A percentile compares a stretch with the other conserved stretches of the same genome.
Conservation (phyloP, 192 early-diverging fungal genomes). For the Backusella parvicylindrica region DNA sequence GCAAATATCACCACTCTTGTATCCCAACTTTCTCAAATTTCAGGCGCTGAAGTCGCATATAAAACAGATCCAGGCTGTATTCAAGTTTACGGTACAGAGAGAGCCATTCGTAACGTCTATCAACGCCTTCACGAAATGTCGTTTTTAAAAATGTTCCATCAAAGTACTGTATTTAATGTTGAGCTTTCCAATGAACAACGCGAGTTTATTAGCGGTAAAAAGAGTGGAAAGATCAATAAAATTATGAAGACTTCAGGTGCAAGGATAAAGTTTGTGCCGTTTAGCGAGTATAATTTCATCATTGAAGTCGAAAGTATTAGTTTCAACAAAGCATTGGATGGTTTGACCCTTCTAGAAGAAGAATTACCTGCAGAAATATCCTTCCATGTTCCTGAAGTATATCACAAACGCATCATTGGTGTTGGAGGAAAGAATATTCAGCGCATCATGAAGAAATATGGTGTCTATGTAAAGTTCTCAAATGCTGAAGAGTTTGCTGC, state of each 20-base stretch:
- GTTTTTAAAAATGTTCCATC: slow-evolving; percentile 39
- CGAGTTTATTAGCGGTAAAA: slow-evolving; percentile 87
- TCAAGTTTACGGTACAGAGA: slow-evolving; percentile 66
- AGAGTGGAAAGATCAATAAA: slow-evolving; percentile 85
- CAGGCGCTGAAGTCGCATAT: slow-evolving; percentile 63
- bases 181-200: slow-evolving; percentile 76
- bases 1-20: slow-evolving; percentile 29
- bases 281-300: slow-evolving; percentile 77
- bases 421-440: slow-evolving; percentile 88
- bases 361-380: slow-evolving; percentile 83
- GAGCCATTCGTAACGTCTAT: slow-evolving; percentile 60
- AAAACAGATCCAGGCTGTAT: slow-evolving; percentile 50
- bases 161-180: slow-evolving; percentile 70
- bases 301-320: slow-evolving; percentile 62
- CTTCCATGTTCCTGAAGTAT: slow-evolving; percentile 77
- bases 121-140: slow-evolving; percentile 50
- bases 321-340: slow-evolving; percentile 59
- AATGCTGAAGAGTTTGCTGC: slow-evolving; percentile 77
- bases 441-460: slow-evolving; percentile 85
- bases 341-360: slow-evolving; percentile 64
- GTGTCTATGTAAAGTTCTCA: slow-evolving; percentile 87
- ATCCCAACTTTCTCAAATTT: slow-evolving; percentile 49
- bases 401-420: slow-evolving; percentile 85
- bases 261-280: slow-evolving; percentile 63
- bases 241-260: slow-evolving; percentile 73